These are phyloP conservation scores for Tolypocladium pustulatum DNA, from an alignment of 2,329 filamentous ascomycete species.

Conservation along the genomic window DNA sequence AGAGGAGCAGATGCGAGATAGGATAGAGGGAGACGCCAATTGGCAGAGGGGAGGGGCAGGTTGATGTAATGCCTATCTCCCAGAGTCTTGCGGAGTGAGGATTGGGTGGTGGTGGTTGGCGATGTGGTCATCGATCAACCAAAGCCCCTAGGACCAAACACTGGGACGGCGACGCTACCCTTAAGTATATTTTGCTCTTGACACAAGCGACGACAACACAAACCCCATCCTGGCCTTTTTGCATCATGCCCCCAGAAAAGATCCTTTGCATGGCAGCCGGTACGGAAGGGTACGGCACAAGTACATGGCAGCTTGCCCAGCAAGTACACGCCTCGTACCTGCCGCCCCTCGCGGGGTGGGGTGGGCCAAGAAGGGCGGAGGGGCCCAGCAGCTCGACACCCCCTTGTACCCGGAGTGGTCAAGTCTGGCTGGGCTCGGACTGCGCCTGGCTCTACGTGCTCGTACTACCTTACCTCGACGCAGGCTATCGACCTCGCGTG, in stretches of 20 bases:
- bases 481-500: background rate
- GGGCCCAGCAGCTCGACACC: background rate
- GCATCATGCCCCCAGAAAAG: constrained; percentile 2
- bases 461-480: too few species aligned
- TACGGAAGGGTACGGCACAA: background rate
- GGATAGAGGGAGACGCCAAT: constrained; percentile 1
- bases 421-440: background rate
- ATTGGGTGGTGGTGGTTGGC: background rate
- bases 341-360: constrained; percentile 6
- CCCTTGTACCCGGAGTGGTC: background rate
- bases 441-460: background rate
- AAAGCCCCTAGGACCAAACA: background rate
- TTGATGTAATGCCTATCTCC: background rate
- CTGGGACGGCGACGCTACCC: constrained; percentile 3
- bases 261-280: constrained; percentile 4
- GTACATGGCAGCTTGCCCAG: background rate
- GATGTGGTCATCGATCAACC: background rate
- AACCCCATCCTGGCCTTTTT: background rate
- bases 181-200: constrained; percentile 6
- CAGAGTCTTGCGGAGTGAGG: background rate
- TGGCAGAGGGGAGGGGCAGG: background rate
- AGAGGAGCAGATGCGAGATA: background rate
- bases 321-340: constrained; percentile 9
- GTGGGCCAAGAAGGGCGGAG: constrained; percentile 3
- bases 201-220: background rate